Percentiles rank a stretch among this genome's conserved stretches.
Evolutionary conservation across 805 yeast species (phyloP).

Genomic region (Saccharomycopsis microspora): DNA sequence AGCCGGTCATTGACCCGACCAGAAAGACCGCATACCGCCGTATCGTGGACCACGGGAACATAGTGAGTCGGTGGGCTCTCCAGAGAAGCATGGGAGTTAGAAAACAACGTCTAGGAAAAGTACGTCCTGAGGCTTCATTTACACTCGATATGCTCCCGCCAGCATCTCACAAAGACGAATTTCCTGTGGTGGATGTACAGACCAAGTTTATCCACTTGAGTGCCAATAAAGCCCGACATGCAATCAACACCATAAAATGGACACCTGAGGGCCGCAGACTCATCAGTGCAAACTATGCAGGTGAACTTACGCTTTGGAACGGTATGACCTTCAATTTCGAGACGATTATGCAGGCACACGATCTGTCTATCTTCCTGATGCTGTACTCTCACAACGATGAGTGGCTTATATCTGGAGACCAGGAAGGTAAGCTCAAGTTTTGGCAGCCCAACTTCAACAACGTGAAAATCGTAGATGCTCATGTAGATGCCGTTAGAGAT

Average conservation of each 20-base stretch:
- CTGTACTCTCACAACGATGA: conserved; percentile 84
- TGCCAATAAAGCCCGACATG: conserved; percentile 84
- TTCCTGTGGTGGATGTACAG: conserved; percentile 50
- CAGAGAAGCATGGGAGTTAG: conserved; percentile 33
- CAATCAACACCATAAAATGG: conserved; percentile 85
- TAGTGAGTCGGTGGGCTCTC: conserved; percentile 53
- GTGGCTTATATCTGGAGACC: conserved; percentile 92
- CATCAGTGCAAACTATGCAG: conserved; percentile 81
- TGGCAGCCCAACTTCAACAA: conserved; percentile 99
- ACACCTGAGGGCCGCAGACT: conserved; percentile 93
- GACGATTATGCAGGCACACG: conserved; percentile 98
- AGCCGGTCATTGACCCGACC: conserved; percentile 26
- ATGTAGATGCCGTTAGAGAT: conserved; percentile 75
- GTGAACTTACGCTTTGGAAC: conserved; percentile 96
- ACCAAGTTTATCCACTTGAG: conserved; percentile 84
- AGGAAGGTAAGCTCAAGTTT: conserved; percentile 80
- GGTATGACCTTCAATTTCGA: conserved; percentile 93
- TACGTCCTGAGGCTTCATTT: conserved; percentile 62
- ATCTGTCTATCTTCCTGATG: conserved; percentile 69
- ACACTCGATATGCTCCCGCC: conserved; percentile 58
- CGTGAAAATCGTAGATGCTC: conserved; percentile 68
- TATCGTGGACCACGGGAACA: conserved; percentile 69
- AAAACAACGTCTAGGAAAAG: conserved; percentile 33
- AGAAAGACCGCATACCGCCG: conserved; percentile 48
- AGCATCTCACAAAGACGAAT: conserved; percentile 35